Evolutionary conservation across 225 moss, liverwort and hornwort genomes (phyloP).

Genomic region (Bryum argenteum): DNA sequence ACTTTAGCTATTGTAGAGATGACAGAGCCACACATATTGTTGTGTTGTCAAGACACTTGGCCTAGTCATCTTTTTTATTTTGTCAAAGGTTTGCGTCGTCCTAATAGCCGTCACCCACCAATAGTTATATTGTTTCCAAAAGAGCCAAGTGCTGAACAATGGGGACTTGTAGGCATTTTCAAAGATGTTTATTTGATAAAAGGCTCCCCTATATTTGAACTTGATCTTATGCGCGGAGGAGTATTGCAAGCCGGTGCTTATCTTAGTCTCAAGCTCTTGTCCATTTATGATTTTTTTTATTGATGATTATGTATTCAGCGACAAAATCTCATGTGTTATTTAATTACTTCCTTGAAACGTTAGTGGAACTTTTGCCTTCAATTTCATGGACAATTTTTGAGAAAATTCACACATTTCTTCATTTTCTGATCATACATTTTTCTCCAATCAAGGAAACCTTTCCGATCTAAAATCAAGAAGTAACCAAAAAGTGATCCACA

Average conservation of each 20-base stretch:
- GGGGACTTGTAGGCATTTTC: conserved; percentile 85
- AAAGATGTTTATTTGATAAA: conserved; percentile 72
- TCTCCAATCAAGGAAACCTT: no score
- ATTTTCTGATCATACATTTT: no score
- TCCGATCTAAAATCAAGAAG: no score
- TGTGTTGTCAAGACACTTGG: conserved; percentile 89
- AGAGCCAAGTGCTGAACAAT: conserved; percentile 61
- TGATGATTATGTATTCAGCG: no score
- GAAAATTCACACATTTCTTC: no score
- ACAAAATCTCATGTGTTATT: no score
- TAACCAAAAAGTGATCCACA: no score
- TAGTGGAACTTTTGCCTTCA: no score
- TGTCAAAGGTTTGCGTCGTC: conserved; percentile 60
- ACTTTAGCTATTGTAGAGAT: conserved; percentile 76
- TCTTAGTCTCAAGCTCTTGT: background rate
- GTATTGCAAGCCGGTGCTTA: conserved; percentile 76
- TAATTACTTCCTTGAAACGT: no score
- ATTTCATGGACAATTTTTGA: no score
- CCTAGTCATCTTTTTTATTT: conserved; percentile 85
- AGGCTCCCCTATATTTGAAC: conserved; percentile 86
- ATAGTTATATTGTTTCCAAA: conserved; percentile 76
- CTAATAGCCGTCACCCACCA: conserved; percentile 44
- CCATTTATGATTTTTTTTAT: no score
- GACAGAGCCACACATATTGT: conserved; percentile 61
- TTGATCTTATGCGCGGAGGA: conserved; percentile 91